phyloP scores from a whole-genome alignment of 345 rosid genomes.

The Rhodamnia rubescens region DNA sequence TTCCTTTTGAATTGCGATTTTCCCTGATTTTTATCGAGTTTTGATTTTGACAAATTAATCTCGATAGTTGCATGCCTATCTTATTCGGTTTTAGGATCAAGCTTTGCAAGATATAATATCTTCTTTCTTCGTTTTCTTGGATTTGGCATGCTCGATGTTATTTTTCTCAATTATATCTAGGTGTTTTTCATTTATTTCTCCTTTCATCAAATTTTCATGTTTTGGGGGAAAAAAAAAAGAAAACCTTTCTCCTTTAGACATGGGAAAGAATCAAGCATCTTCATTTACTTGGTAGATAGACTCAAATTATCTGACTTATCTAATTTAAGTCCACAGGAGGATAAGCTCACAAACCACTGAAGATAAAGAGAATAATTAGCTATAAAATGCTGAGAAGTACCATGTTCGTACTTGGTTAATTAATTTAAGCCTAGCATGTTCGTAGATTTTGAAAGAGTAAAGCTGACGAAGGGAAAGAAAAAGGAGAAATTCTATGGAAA shows the following conservation, averaged over 20 bases:
- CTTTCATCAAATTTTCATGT: background rate
- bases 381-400: background rate
- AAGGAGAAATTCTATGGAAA: too few species aligned
- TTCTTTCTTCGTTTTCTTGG: background rate
- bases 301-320: too few species aligned
- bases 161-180: background rate
- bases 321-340: too few species aligned
- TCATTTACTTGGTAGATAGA: background rate
- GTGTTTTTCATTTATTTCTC: background rate
- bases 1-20: background rate
- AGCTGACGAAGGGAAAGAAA: too few species aligned
- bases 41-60: background rate
- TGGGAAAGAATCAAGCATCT: background rate
- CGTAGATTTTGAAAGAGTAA: background rate
- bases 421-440: background rate
- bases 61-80: background rate
- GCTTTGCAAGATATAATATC: background rate
- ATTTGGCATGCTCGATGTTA: background rate
- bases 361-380: background rate
- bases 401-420: background rate
- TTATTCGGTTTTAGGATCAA: background rate
- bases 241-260: background rate
- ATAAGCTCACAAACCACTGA: too few species aligned
- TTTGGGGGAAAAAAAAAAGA: fast-evolving
- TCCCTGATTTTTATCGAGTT: background rate